These are phyloP conservation scores for Ceratobasidium sp. DNA, from an alignment of 1,284 basidiomycete genomes.

Conservation along the genomic window DNA sequence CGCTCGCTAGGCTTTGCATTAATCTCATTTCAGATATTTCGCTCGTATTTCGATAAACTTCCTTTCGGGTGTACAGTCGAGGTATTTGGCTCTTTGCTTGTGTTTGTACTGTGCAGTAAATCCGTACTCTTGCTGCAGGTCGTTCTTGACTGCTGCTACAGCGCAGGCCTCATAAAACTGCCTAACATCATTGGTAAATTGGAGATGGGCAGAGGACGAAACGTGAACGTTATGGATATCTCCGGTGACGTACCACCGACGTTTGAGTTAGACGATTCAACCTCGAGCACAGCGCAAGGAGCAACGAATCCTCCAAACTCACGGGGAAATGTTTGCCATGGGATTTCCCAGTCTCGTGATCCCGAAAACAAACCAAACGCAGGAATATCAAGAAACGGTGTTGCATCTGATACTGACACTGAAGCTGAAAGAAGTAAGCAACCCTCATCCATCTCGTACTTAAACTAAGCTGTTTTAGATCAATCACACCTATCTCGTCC, in stretches of 20 bases:
- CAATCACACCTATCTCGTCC: background rate
- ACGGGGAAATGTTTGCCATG: background rate
- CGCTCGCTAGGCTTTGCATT: background rate
- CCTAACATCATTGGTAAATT: slow-evolving; percentile 10
- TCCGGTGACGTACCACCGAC: background rate
- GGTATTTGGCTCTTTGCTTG: background rate
- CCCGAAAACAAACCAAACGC: background rate
- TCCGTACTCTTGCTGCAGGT: background rate
- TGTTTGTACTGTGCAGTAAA: background rate
- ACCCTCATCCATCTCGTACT: background rate
- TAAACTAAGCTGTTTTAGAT: background rate
- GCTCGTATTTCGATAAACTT: slow-evolving; percentile 16
- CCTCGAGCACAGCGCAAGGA: background rate
- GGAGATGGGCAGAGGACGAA: background rate
- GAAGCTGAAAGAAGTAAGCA: background rate
- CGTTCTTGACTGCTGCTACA: slow-evolving; percentile 31
- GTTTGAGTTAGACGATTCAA: background rate
- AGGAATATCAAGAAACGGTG: no score
- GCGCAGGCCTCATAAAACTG: slow-evolving; percentile 21
- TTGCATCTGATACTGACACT: no score
- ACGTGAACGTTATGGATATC: background rate
- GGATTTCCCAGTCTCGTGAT: background rate
- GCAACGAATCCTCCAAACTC: background rate
- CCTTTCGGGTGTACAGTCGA: slow-evolving; percentile 30
- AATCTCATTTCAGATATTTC: background rate